Conservation (phyloP, 2,329 filamentous ascomycete species). For the Lomentospora prolificans region DNA sequence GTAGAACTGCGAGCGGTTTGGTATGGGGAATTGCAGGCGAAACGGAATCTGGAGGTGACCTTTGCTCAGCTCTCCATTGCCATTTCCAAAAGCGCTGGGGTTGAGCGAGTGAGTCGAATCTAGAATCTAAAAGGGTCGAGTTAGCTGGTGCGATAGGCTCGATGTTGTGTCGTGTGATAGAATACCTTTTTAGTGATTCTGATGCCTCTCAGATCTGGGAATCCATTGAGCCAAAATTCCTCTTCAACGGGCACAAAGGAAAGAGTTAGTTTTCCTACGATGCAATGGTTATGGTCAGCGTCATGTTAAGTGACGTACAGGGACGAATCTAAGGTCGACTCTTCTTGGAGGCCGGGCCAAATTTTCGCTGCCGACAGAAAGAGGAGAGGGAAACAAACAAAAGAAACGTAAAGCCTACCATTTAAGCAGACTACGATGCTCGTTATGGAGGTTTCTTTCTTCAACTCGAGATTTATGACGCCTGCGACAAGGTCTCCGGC, state of each 20-base stretch:
- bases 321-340: too few species aligned
- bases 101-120: not conserved
- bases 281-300: too few species aligned
- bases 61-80: not conserved
- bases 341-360: too few species aligned
- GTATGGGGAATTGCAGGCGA: not conserved
- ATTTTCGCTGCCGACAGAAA: too few species aligned
- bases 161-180: not conserved
- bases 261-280: not conserved
- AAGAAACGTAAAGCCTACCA: not conserved
- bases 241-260: not conserved
- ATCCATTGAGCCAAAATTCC: not conserved
- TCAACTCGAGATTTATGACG: not conserved
- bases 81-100: not conserved
- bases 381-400: too few species aligned
- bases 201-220: not conserved
- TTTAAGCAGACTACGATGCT: not conserved
- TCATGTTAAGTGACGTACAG: too few species aligned
- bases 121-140: not conserved
- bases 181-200: conserved; percentile 2
- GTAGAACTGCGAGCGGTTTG: not conserved
- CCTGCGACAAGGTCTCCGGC: not conserved
- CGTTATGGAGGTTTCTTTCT: not conserved
- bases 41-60: not conserved
- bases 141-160: not conserved